phyloP scores from a whole-genome alignment of 2,329 filamentous ascomycete species.

The Penicillium sclerotiorum region DNA sequence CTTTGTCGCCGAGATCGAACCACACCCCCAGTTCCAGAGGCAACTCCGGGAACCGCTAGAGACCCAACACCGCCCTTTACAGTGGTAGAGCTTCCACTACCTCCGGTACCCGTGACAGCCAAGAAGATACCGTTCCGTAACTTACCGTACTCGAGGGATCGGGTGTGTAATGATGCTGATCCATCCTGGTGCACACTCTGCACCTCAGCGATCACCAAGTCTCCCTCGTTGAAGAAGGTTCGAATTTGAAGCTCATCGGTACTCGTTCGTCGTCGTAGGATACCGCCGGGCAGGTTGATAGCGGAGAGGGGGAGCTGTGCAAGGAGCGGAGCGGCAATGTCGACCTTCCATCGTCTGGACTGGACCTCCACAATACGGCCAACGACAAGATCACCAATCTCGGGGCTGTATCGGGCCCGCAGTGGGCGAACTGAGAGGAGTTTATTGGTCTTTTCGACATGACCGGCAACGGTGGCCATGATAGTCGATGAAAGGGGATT shows the following conservation, averaged over 20 bases:
- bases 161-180: slow-evolving; percentile 83
- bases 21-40: slow-evolving; percentile 74
- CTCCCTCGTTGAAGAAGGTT: slow-evolving; percentile 94
- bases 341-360: slow-evolving; percentile 88
- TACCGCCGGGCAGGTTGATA: slow-evolving; percentile 94
- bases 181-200: slow-evolving; percentile 87
- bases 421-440: slow-evolving; percentile 88
- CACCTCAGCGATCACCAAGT: slow-evolving; percentile 91
- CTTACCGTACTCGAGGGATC: slow-evolving; percentile 91
- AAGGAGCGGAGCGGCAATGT: slow-evolving; percentile 84
- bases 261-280: slow-evolving; percentile 85
- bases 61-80: slow-evolving; percentile 35
- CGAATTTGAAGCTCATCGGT: slow-evolving; percentile 97
- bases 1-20: slow-evolving; percentile 82
- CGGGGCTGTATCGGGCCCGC: slow-evolving; percentile 88
- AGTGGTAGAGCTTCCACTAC: slow-evolving; percentile 50
- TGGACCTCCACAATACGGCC: slow-evolving; percentile 96
- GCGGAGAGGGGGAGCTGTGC: slow-evolving; percentile 81
- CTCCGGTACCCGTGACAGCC: slow-evolving; percentile 76
- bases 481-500: slow-evolving; percentile 66
- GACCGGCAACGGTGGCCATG: slow-evolving; percentile 86
- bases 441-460: slow-evolving; percentile 92
- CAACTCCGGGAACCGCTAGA: slow-evolving; percentile 63
- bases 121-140: slow-evolving; percentile 90
- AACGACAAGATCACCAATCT: slow-evolving; percentile 94